Percentiles rank a stretch among this genome's conserved stretches.
Conservation (phyloP, 2,329 filamentous ascomycete species). For the Aspergillus bombycis region DNA sequence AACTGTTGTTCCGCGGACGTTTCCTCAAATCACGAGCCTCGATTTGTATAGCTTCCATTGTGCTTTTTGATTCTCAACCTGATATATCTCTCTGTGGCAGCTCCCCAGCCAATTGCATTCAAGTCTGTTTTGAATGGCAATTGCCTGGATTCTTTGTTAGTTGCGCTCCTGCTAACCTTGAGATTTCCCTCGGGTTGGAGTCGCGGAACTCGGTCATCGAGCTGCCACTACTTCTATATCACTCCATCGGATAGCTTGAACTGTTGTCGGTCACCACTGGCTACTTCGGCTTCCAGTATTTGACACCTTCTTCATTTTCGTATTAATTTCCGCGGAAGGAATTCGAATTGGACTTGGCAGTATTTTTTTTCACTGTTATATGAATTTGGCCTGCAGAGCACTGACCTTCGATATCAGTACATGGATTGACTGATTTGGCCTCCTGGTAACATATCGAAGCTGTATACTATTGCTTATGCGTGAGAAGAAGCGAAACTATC, state of each 20-base stretch:
- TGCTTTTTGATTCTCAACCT: background rate
- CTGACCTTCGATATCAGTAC: background rate
- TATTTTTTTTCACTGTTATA: background rate
- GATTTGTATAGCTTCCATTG: conserved; percentile 8
- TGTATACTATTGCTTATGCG: background rate
- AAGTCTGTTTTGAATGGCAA: conserved; percentile 10
- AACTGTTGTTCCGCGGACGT: conserved; percentile 2
- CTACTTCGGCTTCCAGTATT: background rate
- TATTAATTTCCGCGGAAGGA: background rate
- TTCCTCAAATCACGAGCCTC: conserved; percentile 11
- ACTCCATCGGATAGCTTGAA: background rate
- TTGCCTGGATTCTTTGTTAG: conserved; percentile 8
- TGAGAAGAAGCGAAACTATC: background rate
- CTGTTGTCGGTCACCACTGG: background rate
- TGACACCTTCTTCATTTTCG: background rate
- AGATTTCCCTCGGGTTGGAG: background rate
- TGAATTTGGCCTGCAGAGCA: background rate
- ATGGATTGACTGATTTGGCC: background rate
- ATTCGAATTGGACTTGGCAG: background rate
- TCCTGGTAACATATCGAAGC: background rate
- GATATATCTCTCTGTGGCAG: conserved; percentile 2
- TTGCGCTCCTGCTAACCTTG: background rate
- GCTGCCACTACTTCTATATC: background rate
- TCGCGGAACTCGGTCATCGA: background rate
- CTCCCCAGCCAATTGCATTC: conserved; percentile 6